phyloP scores from a whole-genome alignment of 805 yeast species.

The Grigorovia humatica region DNA sequence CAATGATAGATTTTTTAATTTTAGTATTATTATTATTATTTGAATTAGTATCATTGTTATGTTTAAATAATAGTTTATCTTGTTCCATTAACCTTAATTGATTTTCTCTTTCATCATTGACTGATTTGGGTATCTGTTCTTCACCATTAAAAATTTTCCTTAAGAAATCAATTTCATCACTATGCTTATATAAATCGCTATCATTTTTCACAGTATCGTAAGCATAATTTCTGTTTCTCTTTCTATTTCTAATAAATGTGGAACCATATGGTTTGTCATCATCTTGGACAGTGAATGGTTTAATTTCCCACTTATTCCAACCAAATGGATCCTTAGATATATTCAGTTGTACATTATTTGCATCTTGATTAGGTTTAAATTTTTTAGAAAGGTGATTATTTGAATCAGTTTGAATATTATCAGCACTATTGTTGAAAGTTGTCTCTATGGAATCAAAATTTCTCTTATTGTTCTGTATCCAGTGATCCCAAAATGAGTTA shows the following conservation, averaged over 20 bases:
- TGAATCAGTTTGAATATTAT: conserved; percentile 1
- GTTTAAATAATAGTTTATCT: conserved; percentile 8
- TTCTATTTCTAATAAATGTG: conserved; percentile 20
- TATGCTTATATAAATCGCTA: background rate
- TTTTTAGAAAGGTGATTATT: too few relatives aligned
- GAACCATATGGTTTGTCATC: conserved; percentile 28
- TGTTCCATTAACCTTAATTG: conserved; percentile 16
- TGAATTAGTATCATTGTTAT: background rate
- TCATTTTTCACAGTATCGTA: background rate
- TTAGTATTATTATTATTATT: conserved; percentile 2
- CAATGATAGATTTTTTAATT: conserved; percentile 15
- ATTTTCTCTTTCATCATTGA: conserved; percentile 17
- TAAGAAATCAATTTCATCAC: conserved; percentile 22
- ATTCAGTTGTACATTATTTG: background rate
- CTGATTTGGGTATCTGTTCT: conserved; percentile 21
- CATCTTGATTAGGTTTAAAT: background rate
- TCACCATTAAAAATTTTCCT: conserved; percentile 29
- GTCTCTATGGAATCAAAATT: background rate
- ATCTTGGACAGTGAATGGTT: conserved; percentile 20
- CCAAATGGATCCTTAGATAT: conserved; percentile 23
- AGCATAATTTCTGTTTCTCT: conserved; percentile 5
- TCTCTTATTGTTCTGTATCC: background rate
- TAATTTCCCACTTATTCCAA: conserved; percentile 20
- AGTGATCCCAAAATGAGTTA: background rate
- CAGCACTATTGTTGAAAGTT: conserved; percentile 10